Evolutionary conservation across 2,329 filamentous ascomycete genomes (phyloP).

Genomic region (Fusarium veterinarium): DNA sequence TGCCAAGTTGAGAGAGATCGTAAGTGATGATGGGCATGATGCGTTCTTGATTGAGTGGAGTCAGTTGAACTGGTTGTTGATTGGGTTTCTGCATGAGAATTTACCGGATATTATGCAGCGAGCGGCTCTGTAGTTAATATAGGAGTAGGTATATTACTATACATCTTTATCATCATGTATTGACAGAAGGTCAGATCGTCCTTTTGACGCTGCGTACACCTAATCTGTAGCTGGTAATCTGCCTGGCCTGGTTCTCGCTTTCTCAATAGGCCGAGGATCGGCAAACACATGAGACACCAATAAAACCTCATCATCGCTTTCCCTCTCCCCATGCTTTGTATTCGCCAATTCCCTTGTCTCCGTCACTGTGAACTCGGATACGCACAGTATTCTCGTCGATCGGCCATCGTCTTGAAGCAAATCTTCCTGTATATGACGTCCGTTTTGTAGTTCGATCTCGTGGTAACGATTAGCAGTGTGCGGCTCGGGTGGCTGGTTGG

Average conservation of each 20-base stretch:
- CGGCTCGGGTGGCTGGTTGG: fast-evolving
- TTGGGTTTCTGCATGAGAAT: not conserved
- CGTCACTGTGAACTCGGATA: not conserved
- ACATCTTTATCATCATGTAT: fast-evolving
- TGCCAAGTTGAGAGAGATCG: not conserved
- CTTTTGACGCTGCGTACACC: fast-evolving
- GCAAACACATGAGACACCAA: not conserved
- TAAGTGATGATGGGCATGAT: not conserved
- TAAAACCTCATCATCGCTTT: not conserved
- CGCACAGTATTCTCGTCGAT: not conserved
- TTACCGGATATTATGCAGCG: not conserved
- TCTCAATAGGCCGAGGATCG: not conserved
- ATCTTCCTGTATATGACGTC: not conserved
- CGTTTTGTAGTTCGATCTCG: not conserved
- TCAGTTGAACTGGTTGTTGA: not conserved
- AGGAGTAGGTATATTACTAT: no score
- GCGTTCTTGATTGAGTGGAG: not conserved
- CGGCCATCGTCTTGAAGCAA: not conserved
- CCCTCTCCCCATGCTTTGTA: fast-evolving
- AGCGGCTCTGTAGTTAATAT: not conserved
- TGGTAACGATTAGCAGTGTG: not conserved
- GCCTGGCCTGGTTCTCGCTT: not conserved
- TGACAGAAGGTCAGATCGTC: fast-evolving
- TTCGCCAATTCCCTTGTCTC: not conserved
- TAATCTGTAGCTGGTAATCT: not conserved